Evolutionary conservation across 2,329 filamentous ascomycete species (phyloP), one percentile per base, ranked within the genome.

Genomic region (Acrodontium crateriforme): DNA sequence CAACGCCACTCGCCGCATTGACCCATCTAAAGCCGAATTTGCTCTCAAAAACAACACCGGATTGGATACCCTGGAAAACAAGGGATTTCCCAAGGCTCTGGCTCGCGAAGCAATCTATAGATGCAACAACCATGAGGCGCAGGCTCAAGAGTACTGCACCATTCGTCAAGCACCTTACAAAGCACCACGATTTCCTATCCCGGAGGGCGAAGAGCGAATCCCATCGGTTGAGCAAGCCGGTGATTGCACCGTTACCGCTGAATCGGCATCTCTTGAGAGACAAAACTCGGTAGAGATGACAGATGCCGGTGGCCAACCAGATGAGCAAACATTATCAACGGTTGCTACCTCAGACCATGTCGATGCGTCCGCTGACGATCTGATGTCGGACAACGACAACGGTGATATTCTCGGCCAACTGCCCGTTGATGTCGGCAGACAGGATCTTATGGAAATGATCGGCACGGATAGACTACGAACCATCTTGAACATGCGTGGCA

Each of bases 71-170:
- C 45, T 72, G 11, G 54, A 50, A 25, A 60, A 63, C 6, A 59
- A 60, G 30, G 65, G 63, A 2, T 71, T 60, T 33, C 62, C 73
- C 12, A 59, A 67, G 23, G 69, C 71, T 9, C 61, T 94, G 28
- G 77, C 69, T 5, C 66, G 69, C 17, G 87, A 95, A 54, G 84
- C 81, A 16, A 59, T 89, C 0, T 94, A 82, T 51, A 74, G 87
- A 30, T 81, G 81, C 44, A 78, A 82, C 45, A 81, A 82, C 31
- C 67, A 68, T 29, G 44, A 55, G 4, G 50, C 58, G 2, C 57
- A 62, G 15, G 74, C 82, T 5, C 60, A 64, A 18, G 79, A 89
- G 31, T 95, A 95, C 50, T 89, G 80, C 47, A 63, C 61, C 31
- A 70, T 53, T 18, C 39, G 49, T 11, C 37, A 32, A 10, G 35